Evolutionary conservation across 371 early-diverging fungal genomes (phyloP).

Genomic region (Actinomucor elegans): DNA sequence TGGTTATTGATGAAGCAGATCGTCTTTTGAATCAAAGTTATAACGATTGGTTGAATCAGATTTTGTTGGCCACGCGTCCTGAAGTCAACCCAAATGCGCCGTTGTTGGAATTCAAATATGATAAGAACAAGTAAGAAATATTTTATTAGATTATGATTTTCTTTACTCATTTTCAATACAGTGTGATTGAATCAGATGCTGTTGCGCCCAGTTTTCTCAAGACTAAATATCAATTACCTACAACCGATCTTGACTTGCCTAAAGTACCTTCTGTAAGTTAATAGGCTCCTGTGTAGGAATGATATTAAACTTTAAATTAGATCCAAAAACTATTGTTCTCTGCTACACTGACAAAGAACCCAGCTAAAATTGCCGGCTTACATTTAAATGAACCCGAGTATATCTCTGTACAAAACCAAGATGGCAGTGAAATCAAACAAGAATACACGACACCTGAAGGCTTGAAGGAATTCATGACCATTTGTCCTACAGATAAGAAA

Average conservation of each 20-base stretch:
- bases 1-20: constrained; percentile 98
- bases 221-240: constrained; percentile 43
- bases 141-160: background rate
- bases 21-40: constrained; percentile 87
- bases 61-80: constrained; percentile 75
- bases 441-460: constrained; percentile 65
- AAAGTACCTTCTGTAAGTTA: constrained; percentile 51
- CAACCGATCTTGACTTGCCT: constrained; percentile 54
- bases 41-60: constrained; percentile 90
- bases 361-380: constrained; percentile 86
- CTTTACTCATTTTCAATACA: constrained; percentile 3
- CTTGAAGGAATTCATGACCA: constrained; percentile 69
- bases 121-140: constrained; percentile 26
- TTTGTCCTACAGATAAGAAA: constrained; percentile 64
- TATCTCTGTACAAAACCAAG: constrained; percentile 58
- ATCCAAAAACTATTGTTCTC: constrained; percentile 91
- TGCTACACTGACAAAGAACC: constrained; percentile 91
- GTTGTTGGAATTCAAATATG: constrained; percentile 24
- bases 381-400: constrained; percentile 78
- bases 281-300: background rate
- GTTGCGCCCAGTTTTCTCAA: constrained; percentile 55
- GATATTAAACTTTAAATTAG: constrained; percentile 11
- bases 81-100: constrained; percentile 1
- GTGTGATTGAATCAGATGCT: constrained; percentile 55
- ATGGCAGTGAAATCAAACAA: constrained; percentile 37